phyloP scores from a whole-genome alignment of 352 stramenopile species.

The Globisporangium cystogenes region DNA sequence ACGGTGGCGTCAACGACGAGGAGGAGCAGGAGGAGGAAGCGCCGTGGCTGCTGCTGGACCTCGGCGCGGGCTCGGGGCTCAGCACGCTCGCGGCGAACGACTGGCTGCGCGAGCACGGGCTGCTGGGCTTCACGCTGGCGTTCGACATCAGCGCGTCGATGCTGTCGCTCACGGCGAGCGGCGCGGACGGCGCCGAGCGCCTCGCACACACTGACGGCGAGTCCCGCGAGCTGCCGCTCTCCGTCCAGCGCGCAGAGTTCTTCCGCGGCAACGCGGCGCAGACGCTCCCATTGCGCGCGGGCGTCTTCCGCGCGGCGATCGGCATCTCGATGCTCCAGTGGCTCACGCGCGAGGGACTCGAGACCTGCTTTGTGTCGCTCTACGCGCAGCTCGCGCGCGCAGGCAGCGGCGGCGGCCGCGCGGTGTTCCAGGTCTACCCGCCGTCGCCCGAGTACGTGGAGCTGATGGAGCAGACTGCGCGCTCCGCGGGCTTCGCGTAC shows the following conservation, averaged over 20 bases:
- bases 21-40: too few species aligned
- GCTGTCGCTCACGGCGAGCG: constrained; percentile 38
- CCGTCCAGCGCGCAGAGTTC: constrained; percentile 27
- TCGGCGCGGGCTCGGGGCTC: constrained; percentile 65
- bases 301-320: constrained; percentile 42
- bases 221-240: not conserved
- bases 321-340: constrained; percentile 84
- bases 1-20: constrained; percentile 1
- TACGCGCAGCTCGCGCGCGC: constrained; percentile 16
- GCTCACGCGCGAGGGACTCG: constrained; percentile 50
- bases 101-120: constrained; percentile 36
- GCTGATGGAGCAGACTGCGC: constrained; percentile 49
- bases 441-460: constrained; percentile 39
- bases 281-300: constrained; percentile 41
- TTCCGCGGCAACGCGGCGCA: constrained; percentile 68
- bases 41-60: constrained; percentile 48
- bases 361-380: constrained; percentile 56
- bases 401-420: constrained; percentile 4
- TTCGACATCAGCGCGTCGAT: constrained; percentile 79
- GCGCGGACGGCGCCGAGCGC: too few species aligned
- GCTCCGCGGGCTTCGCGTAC: constrained; percentile 35
- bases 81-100: constrained; percentile 47
- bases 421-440: constrained; percentile 75
- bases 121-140: constrained; percentile 37
- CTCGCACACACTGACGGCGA: not conserved